These are phyloP conservation scores for Bryoglossum gracile DNA, from an alignment of 495 filamentous ascomycete species.

Conservation along the genomic window DNA sequence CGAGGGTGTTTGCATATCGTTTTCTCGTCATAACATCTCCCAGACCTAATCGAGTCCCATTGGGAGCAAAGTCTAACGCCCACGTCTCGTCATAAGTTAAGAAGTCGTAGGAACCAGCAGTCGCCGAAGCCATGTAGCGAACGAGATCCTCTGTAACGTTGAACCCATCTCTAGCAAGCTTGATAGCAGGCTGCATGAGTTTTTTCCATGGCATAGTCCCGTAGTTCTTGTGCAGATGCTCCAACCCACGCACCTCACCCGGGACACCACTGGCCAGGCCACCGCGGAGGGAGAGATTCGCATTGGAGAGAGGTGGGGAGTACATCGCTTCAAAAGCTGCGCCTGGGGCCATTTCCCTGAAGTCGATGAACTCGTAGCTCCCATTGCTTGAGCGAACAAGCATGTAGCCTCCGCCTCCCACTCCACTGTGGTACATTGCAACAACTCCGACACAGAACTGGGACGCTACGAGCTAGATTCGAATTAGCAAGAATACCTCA, in stretches of 20 bases:
- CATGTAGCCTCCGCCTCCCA: conserved; percentile 84
- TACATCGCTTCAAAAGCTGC: conserved; percentile 78
- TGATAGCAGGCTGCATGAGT: conserved; percentile 62
- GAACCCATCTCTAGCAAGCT: conserved; percentile 69
- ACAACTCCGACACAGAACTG: conserved; percentile 69
- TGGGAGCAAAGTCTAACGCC: conserved; percentile 83
- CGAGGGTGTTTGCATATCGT: conserved; percentile 65
- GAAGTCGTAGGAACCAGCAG: conserved; percentile 44
- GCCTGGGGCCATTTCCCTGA: conserved; percentile 76
- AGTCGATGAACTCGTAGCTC: conserved; percentile 72
- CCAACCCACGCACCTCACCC: conserved; percentile 73
- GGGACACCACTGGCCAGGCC: conserved; percentile 75
- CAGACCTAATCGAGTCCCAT: conserved; percentile 53
- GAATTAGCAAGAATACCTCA: background rate
- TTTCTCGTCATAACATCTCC: conserved; percentile 74
- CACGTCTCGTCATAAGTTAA: conserved; percentile 66
- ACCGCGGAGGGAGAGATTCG: conserved; percentile 37
- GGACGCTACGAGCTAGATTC: conserved; percentile 47
- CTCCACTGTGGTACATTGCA: conserved; percentile 80
- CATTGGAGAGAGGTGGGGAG: conserved; percentile 38
- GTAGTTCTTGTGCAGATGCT: conserved; percentile 67
- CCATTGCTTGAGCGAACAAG: conserved; percentile 59
- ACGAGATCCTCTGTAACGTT: conserved; percentile 56
- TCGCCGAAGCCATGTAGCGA: conserved; percentile 50
- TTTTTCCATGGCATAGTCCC: conserved; percentile 61